Conservation (phyloP, 805 yeast species). For the Sporopachydermia lactativora region DNA sequence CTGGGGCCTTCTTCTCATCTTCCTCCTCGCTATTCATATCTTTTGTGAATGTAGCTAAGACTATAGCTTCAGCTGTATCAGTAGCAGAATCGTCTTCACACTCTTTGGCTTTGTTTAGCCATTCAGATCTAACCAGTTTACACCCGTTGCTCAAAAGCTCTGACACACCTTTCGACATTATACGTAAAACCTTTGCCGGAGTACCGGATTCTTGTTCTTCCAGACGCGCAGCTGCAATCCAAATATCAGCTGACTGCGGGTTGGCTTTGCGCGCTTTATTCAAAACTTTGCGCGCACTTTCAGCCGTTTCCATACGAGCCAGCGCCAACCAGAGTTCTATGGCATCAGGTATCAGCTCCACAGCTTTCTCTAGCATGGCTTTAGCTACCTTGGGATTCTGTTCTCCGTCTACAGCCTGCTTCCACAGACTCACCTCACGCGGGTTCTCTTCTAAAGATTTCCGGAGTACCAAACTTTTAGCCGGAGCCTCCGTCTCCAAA, state of each 20-base stretch:
- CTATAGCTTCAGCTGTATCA: constrained; percentile 39
- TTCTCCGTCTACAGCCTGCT: constrained; percentile 45
- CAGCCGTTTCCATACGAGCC: constrained; percentile 28
- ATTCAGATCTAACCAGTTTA: constrained; percentile 24
- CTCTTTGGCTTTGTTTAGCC: constrained; percentile 42
- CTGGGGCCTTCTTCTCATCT: constrained; percentile 13
- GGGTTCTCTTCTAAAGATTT: constrained; percentile 63
- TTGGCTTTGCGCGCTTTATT: constrained; percentile 46
- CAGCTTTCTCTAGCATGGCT: constrained; percentile 48
- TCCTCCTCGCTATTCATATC: constrained; percentile 14
- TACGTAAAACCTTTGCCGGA: constrained; percentile 30
- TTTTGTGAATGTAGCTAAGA: constrained; percentile 26
- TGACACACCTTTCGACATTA: constrained; percentile 34
- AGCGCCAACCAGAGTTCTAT: constrained; percentile 53
- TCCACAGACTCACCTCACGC: constrained; percentile 49
- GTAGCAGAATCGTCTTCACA: constrained; percentile 35
- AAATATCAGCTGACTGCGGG: constrained; percentile 35
- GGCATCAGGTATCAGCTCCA: constrained; percentile 51
- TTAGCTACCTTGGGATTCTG: constrained; percentile 31
- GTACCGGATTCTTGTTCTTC: constrained; percentile 39
- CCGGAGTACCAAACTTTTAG: constrained; percentile 46
- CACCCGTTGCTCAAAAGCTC: constrained; percentile 25
- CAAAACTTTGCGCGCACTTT: constrained; percentile 39
- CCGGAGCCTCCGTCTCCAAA: constrained; percentile 41
- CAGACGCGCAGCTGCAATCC: constrained; percentile 57